Conservation (phyloP, 1,284 basidiomycete genomes). For the Cutaneotrichosporon spelunceum region DNA sequence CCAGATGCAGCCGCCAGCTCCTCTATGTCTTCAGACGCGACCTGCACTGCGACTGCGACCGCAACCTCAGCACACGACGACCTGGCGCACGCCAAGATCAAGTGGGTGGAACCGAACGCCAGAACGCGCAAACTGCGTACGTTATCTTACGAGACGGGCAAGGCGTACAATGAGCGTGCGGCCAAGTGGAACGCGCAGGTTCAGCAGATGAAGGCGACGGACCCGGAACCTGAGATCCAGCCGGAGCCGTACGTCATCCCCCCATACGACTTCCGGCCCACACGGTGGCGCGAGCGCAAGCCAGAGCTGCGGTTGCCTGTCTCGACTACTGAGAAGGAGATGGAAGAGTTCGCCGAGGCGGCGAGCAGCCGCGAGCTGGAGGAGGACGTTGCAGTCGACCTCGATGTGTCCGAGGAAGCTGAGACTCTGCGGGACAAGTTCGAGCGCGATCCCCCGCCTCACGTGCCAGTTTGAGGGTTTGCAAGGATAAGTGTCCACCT, state of each 20-base stretch:
- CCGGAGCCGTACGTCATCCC: slow-evolving; percentile 4
- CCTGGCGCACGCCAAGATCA: neutral
- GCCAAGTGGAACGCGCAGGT: neutral
- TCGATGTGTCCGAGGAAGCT: neutral
- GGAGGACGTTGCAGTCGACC: neutral
- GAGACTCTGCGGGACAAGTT: neutral
- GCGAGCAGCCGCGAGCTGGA: neutral
- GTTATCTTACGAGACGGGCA: slow-evolving; percentile 35
- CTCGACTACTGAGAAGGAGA: neutral
- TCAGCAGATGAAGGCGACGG: neutral
- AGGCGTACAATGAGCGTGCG: slow-evolving; percentile 32
- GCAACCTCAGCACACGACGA: neutral
- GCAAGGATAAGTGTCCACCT: too few relatives aligned
- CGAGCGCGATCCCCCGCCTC: neutral
- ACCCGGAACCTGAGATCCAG: neutral
- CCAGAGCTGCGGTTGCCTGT: neutral
- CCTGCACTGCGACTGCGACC: neutral
- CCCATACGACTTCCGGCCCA: neutral
- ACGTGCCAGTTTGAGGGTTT: too few relatives aligned
- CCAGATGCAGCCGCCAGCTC: neutral
- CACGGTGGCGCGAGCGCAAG: neutral
- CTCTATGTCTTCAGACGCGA: neutral
- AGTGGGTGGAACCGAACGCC: slow-evolving; percentile 35
- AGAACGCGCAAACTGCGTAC: slow-evolving; percentile 29
- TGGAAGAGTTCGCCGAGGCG: neutral